Evolutionary conservation across 805 yeast genomes (phyloP).

Genomic region (Candida qinlingensis): DNA sequence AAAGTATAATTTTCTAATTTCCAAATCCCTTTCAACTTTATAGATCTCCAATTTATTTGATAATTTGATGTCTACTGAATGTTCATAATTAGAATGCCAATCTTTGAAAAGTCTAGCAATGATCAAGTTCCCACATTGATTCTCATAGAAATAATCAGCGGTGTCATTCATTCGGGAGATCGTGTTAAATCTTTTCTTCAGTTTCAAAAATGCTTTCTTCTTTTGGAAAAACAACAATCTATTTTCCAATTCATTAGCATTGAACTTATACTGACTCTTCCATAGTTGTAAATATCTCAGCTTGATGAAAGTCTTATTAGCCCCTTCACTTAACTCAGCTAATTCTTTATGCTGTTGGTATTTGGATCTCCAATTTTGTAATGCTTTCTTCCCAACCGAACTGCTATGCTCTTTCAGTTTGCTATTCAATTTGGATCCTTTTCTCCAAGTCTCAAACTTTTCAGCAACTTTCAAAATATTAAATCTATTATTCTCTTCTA

Average conservation of each 20-base stretch:
- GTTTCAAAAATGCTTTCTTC: slow-evolving; percentile 6
- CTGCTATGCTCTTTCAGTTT: not conserved
- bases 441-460: slow-evolving; percentile 1
- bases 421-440: not conserved
- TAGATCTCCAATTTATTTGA: not conserved
- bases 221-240: slow-evolving; percentile 8
- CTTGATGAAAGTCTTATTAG: slow-evolving; percentile 14
- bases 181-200: not conserved
- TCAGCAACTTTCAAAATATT: not conserved
- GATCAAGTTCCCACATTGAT: not conserved
- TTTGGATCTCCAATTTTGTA: slow-evolving; percentile 9
- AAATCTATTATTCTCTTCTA: slow-evolving; percentile 1
- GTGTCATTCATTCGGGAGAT: not conserved
- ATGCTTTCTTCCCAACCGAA: not conserved
- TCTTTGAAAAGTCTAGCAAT: not conserved
- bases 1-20: not conserved
- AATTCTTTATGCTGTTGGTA: slow-evolving; percentile 5
- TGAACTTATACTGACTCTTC: slow-evolving; percentile 4
- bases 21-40: not conserved
- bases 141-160: not conserved
- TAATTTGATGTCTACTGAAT: slow-evolving; percentile 1
- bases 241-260: not conserved
- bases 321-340: slow-evolving; percentile 9
- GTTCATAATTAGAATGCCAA: not conserved
- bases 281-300: slow-evolving; percentile 18